Base-by-base conservation (phyloP, 208 protist genomes). In the Angomonas ambiguus region DNA sequence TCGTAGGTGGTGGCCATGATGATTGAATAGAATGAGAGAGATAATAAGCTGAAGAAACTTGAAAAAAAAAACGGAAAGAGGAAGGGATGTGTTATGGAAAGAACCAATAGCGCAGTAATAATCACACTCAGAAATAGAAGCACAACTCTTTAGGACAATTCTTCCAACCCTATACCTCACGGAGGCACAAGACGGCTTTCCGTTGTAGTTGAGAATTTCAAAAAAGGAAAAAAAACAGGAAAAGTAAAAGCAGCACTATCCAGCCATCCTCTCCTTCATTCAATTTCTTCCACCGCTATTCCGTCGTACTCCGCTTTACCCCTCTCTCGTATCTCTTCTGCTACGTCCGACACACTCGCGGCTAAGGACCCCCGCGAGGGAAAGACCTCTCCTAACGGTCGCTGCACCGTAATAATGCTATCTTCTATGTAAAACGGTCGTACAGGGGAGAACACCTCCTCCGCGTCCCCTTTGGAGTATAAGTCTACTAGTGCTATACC, bases 1-100 rank as follows among this genome's bases (percentile, higher is more conserved):
- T 95, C 85, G 67, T 85, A 83, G 65, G 89, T 95, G 62, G 88
- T 95, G 82, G 83, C 78, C 86, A 92, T 92, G 16, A 30, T 81
- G 16, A 64, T 30, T 30, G 18, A 48, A 48, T 20, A 48, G 38
- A 18, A 48, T 11, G 8, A 20, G 32, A 31, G 20, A 60, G 62
- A 56, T 0, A 32, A 24, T 32, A 28, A 59, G 22, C 24, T 32
- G 5, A 48, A 59, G 32, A 8, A 57, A 30, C 31, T 20, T 18
- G 33, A 3, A 60, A 45, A 41, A 10, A 60, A 33, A 62, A 33
- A 69, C 27, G 34, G 32, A 42, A 28, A 70, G 48, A 72, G 48
- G 35, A 22, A 65, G 20, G 51, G 55, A n/a, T 22, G 24, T 28
- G 34, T 3, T 22, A 42, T 20, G 53, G 55, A 28, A 42, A 48